Evolutionary conservation across 371 early-diverging fungal species (phyloP).

Genomic region (Paramicrosporidium saccamoebae): DNA sequence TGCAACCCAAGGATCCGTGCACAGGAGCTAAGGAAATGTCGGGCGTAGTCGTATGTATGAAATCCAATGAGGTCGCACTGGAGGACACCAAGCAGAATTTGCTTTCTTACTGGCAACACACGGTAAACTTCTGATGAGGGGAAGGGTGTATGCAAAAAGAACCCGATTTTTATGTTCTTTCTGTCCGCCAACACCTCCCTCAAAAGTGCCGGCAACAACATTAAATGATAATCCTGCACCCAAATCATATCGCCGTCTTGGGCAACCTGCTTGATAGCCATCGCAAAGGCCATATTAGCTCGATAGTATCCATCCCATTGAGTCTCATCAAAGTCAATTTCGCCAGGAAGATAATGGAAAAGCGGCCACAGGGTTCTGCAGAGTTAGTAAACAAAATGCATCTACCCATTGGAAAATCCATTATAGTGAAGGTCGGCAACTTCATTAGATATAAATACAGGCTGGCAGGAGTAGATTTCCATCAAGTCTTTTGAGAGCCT

Average conservation of each 20-base stretch:
- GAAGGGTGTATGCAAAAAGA: conserved; percentile 96
- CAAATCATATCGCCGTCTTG: conserved; percentile 85
- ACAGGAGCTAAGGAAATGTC: conserved; percentile 88
- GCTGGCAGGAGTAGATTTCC: conserved; percentile 68
- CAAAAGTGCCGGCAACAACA: conserved; percentile 75
- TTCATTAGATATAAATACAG: conserved; percentile 86
- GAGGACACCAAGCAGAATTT: conserved; percentile 68
- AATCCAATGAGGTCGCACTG: conserved; percentile 77
- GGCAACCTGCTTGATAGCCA: conserved; percentile 34
- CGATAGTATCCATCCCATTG: conserved; percentile 84
- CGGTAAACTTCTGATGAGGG: conserved; percentile 79
- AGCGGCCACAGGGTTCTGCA: conserved; percentile 81
- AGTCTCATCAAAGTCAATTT: conserved; percentile 61
- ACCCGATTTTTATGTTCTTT: conserved; percentile 67
- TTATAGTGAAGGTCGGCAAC: conserved; percentile 92
- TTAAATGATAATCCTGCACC: conserved; percentile 99
- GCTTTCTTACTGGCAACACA: conserved; percentile 56
- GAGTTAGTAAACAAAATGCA: conserved; percentile 1
- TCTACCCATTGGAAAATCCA: conserved; percentile 83
- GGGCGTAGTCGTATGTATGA: conserved; percentile 95
- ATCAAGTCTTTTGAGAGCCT: neutral
- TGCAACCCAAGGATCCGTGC: conserved; percentile 65
- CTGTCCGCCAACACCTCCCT: conserved; percentile 12
- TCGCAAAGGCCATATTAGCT: conserved; percentile 68
- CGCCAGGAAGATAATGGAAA: conserved; percentile 92